These are phyloP conservation scores for Penicillium sp. DNA, from an alignment of 2,329 filamentous ascomycete species.

Conservation along the genomic window DNA sequence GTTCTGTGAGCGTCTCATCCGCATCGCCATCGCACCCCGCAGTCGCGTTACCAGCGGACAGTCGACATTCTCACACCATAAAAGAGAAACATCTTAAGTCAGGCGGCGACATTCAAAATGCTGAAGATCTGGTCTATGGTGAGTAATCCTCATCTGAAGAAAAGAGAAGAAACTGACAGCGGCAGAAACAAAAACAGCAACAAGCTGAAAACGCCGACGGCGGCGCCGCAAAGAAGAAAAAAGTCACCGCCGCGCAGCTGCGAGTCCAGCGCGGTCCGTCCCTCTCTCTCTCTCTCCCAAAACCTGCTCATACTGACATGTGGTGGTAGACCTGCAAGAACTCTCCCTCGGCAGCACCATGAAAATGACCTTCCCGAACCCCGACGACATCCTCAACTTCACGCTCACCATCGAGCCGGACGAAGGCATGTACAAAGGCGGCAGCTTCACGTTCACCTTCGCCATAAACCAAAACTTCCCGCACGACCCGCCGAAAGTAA, in stretches of 20 bases:
- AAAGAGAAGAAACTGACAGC: slow-evolving; percentile 18
- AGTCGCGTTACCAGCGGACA: too few species aligned
- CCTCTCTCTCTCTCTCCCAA: slow-evolving; percentile 4
- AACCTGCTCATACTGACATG: neutral
- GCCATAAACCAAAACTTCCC: slow-evolving; percentile 92
- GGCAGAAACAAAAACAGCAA: slow-evolving; percentile 74
- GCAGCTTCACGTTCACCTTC: slow-evolving; percentile 85
- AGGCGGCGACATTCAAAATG: slow-evolving; percentile 77
- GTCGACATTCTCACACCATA: too few species aligned
- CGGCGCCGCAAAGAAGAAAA: slow-evolving; percentile 88
- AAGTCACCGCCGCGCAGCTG: slow-evolving; percentile 92
- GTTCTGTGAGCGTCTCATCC: too few species aligned
- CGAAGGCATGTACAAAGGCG: slow-evolving; percentile 76
- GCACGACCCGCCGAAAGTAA: slow-evolving; percentile 95
- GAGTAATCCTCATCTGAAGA: slow-evolving; percentile 26
- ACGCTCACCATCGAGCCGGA: slow-evolving; percentile 48
- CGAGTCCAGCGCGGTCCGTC: slow-evolving; percentile 86
- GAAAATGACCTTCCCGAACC: slow-evolving; percentile 53
- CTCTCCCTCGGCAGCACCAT: slow-evolving; percentile 53
- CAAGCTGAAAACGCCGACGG: slow-evolving; percentile 91
- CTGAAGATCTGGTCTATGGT: slow-evolving; percentile 99
- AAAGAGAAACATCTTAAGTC: too few species aligned
- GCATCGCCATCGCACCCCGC: too few species aligned
- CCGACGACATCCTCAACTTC: slow-evolving; percentile 58
- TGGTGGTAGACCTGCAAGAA: slow-evolving; percentile 39